Percentiles rank a stretch among this genome's conserved stretches.
Conservation (phyloP, 2,329 filamentous ascomycete genomes). For the Ceratocystiopsis sp. region DNA sequence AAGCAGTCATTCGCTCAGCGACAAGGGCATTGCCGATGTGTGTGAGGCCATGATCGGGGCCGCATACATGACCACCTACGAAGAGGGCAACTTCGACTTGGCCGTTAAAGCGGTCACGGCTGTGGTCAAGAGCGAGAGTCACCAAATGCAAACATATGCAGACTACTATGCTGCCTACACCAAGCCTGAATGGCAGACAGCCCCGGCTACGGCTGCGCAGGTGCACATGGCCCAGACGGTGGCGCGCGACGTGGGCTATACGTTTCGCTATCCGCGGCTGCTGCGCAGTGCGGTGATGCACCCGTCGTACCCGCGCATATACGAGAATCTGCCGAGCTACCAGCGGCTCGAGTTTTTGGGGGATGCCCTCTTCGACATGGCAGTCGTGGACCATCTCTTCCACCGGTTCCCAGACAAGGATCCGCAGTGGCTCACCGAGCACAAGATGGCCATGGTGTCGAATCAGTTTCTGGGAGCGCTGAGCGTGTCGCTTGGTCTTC, state of each 20-base stretch:
- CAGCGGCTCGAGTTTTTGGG: constrained; percentile 87
- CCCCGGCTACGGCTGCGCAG: constrained; percentile 46
- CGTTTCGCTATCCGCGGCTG: constrained; percentile 59
- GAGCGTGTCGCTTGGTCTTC: constrained; percentile 60
- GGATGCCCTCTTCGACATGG: constrained; percentile 76
- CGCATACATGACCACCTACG: constrained; percentile 38
- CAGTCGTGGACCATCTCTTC: constrained; percentile 69
- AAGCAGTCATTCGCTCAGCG: constrained; percentile 49
- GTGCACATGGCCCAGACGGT: constrained; percentile 50
- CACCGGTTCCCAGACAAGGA: constrained; percentile 59
- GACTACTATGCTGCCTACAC: constrained; percentile 59
- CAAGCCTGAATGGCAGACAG: constrained; percentile 54
- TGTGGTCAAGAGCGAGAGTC: constrained; percentile 52
- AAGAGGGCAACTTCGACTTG: constrained; percentile 31
- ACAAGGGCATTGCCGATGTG: constrained; percentile 88
- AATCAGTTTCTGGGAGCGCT: constrained; percentile 85
- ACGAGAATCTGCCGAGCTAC: constrained; percentile 70
- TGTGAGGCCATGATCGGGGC: constrained; percentile 91
- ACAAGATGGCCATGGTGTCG: constrained; percentile 98
- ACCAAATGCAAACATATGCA: constrained; percentile 49
- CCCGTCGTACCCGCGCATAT: constrained; percentile 59
- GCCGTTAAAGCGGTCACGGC: constrained; percentile 47
- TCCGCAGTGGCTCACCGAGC: constrained; percentile 93
- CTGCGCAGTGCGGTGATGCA: constrained; percentile 78
- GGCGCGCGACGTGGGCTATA: constrained; percentile 35